A percentile compares a stretch with the other conserved stretches of the same genome.
phyloP scores from a whole-genome alignment of 2,329 filamentous ascomycete genomes.

The Fusarium neocosmosporiellum region DNA sequence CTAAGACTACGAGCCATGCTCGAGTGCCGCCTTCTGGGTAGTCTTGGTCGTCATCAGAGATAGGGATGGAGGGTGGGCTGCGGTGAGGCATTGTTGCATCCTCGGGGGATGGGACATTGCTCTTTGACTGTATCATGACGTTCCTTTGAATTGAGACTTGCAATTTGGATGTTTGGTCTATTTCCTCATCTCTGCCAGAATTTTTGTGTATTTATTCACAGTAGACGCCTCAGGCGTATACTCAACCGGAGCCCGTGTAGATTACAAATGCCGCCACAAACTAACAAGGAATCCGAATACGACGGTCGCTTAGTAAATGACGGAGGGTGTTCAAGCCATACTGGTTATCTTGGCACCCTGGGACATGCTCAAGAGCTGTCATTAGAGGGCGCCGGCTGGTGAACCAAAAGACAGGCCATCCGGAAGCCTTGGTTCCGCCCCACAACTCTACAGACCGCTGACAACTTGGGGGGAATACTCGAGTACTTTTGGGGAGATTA shows the following conservation, averaged over 20 bases:
- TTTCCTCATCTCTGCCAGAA: neutral
- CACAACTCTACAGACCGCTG: neutral
- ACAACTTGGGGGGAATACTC: neutral
- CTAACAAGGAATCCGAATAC: neutral
- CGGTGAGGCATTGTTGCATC: neutral
- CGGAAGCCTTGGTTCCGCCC: neutral
- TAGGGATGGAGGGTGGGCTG: neutral
- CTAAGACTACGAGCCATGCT: constrained; percentile 79
- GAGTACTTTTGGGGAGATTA: neutral
- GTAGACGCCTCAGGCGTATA: neutral
- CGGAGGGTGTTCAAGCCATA: neutral
- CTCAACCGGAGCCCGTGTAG: neutral
- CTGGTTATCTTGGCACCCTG: neutral
- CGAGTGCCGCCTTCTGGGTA: constrained; percentile 77
- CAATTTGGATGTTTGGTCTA: neutral
- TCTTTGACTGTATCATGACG: neutral
- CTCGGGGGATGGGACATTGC: too few relatives aligned
- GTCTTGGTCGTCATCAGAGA: neutral
- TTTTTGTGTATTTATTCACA: neutral
- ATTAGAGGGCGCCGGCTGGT: neutral
- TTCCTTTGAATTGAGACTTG: neutral
- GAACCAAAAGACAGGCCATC: neutral
- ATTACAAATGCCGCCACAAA: neutral
- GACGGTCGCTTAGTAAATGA: neutral
- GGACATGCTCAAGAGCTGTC: neutral